Evolutionary conservation across 2,329 filamentous ascomycete genomes (phyloP).

Genomic region (Furcasterigmium furcatum): DNA sequence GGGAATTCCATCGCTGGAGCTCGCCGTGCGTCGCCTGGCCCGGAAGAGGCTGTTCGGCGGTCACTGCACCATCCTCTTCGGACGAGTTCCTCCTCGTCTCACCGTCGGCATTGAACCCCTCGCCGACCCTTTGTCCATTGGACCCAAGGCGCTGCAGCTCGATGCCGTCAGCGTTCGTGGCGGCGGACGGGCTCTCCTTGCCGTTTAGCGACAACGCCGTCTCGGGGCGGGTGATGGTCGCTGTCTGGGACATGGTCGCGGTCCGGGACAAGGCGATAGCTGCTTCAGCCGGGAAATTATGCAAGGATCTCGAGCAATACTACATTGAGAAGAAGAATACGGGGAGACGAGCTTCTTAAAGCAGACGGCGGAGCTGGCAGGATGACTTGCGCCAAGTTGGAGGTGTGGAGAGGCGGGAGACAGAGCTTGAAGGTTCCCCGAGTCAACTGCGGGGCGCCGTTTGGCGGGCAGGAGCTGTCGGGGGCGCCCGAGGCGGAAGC

Average conservation of each 20-base stretch:
- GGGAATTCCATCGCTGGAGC: conserved; percentile 30
- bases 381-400: too few species aligned
- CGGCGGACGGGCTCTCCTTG: conserved; percentile 1
- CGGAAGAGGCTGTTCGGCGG: not conserved
- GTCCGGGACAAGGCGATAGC: too few species aligned
- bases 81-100: conserved; percentile 2
- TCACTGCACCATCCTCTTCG: conserved; percentile 2
- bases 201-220: not conserved
- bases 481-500: too few species aligned
- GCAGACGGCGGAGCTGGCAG: too few species aligned
- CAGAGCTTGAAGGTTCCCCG: too few species aligned
- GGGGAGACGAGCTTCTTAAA: too few species aligned
- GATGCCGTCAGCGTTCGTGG: conserved; percentile 1
- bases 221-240: conserved; percentile 7
- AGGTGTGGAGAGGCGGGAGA: too few species aligned
- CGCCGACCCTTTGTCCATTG: not conserved
- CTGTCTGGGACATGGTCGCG: conserved; percentile 11
- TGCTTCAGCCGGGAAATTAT: too few species aligned
- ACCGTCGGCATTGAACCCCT: not conserved
- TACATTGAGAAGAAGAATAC: too few species aligned
- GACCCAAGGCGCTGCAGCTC: conserved; percentile 6
- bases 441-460: too few species aligned
- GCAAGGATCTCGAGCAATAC: too few species aligned
- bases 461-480: too few species aligned
- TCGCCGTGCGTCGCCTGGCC: conserved; percentile 7